A percentile compares a stretch with the other conserved stretches of the same genome.
These are phyloP conservation scores for Tulasnella calospora DNA, from an alignment of 768 basidiomycete species.

Conservation along the genomic window DNA sequence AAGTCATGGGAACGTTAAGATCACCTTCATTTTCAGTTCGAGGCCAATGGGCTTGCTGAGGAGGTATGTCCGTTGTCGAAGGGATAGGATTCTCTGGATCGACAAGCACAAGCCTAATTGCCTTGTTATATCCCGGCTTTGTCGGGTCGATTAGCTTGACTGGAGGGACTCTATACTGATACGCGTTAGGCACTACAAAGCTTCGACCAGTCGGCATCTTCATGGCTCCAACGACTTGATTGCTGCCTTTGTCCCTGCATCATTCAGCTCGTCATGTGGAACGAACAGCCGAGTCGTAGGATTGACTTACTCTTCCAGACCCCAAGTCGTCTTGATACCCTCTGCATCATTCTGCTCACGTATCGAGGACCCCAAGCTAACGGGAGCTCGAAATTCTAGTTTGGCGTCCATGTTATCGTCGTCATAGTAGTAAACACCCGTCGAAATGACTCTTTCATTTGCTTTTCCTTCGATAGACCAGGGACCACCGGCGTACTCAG, in stretches of 20 bases:
- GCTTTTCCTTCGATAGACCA: conserved; percentile 42
- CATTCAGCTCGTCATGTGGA: too few relatives aligned
- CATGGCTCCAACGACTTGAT: conserved; percentile 8
- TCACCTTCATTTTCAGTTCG: neutral
- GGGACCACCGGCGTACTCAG: conserved; percentile 46
- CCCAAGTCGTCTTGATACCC: conserved; percentile 45
- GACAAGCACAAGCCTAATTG: conserved; percentile 1
- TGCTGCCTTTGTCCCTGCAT: neutral
- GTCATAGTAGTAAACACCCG: conserved; percentile 30
- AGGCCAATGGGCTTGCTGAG: neutral
- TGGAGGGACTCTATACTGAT: conserved; percentile 15
- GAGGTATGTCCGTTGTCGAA: conserved; percentile 5
- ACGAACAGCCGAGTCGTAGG: too few relatives aligned
- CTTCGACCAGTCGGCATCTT: neutral
- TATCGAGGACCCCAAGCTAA: conserved; percentile 24
- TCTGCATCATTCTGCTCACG: conserved; percentile 29
- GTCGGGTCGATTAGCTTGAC: conserved; percentile 18
- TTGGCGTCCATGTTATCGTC: conserved; percentile 36
- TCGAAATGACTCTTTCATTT: conserved; percentile 36
- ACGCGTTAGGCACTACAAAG: conserved; percentile 23
- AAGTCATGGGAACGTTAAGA: neutral
- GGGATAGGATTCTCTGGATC: conserved; percentile 2
- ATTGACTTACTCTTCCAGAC: conserved; percentile 33
- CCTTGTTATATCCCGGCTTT: conserved; percentile 21
- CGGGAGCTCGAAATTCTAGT: conserved; percentile 36